Conservation (phyloP, 2,329 filamentous ascomycete genomes). For the Aspergillus neotritici region DNA sequence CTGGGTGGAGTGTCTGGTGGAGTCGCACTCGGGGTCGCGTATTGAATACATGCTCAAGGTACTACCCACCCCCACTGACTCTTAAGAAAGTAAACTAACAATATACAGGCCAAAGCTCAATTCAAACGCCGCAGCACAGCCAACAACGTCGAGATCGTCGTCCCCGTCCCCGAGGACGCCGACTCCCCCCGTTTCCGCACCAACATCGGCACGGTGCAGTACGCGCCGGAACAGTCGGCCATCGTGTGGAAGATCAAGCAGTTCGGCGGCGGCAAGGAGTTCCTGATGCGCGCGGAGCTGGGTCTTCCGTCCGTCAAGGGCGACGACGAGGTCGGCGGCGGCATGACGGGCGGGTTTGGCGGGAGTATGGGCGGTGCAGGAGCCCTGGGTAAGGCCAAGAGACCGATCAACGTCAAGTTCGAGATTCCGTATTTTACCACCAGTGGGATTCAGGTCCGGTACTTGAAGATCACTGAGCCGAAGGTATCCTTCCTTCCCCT, state of each 20-base stretch:
- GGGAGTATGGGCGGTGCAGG: slow-evolving; percentile 91
- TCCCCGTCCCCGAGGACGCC: slow-evolving; percentile 94
- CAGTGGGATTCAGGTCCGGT: slow-evolving; percentile 94
- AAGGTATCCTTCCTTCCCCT: slow-evolving; percentile 59
- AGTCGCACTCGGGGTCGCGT: slow-evolving; percentile 87
- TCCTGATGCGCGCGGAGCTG: slow-evolving; percentile 94
- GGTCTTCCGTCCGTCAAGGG: slow-evolving; percentile 90
- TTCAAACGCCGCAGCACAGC: slow-evolving; percentile 97
- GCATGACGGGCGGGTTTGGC: slow-evolving; percentile 96
- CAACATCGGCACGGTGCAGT: slow-evolving; percentile 95
- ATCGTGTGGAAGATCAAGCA: slow-evolving; percentile 99
- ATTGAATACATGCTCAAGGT: slow-evolving; percentile 99
- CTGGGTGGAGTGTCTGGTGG: slow-evolving; percentile 97
- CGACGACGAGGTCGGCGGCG: slow-evolving; percentile 90
- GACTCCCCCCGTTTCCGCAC: slow-evolving; percentile 94
- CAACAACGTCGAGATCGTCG: slow-evolving; percentile 97
- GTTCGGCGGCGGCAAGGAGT: slow-evolving; percentile 97
- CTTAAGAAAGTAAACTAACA: neutral
- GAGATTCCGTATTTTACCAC: slow-evolving; percentile 99
- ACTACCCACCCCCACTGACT: slow-evolving; percentile 5
- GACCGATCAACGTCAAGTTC: slow-evolving; percentile 98
- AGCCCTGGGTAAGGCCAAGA: slow-evolving; percentile 74
- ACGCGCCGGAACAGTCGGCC: slow-evolving; percentile 92
- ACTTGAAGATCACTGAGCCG: slow-evolving; percentile 97
- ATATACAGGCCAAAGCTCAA: slow-evolving; percentile 68